Base-by-base conservation (phyloP, 164 flowering plant species). In the Paratinospora sagittata region DNA sequence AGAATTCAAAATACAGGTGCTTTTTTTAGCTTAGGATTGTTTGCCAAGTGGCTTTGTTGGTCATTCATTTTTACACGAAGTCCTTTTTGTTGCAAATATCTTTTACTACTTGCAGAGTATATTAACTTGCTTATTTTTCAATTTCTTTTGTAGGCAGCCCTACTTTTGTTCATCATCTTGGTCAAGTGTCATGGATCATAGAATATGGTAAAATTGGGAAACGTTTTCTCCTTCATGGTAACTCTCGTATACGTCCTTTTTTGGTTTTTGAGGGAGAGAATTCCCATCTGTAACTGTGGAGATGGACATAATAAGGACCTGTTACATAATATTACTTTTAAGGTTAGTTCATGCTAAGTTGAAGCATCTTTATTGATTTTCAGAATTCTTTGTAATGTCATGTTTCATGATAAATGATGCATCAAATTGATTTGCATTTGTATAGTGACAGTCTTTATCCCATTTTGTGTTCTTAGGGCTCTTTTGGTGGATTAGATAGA, bases 341-440 rank as follows among this genome's bases (percentile, higher is more conserved):
- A 55, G 61, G 61, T 55, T 55, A 55, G 61, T 19, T 55, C 61
- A 55, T 55, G 61, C 61, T 3, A 55, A n/a, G 61, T 4, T 30
- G 61, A 4, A n/a, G 3, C 17, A 55, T 55, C 61, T 21, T 19
- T 55, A 55, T 33, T 24, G 33, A 30, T 33, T 45, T 26, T 34
- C 67, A 55, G 74, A 52, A 57, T 52, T 34, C 36, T 65, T 72
- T 65, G 74, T 49, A 52, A 72, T 65, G 17, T 55, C 61, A 47
- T 47, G 55, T 8, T 33, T 72, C 49, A 37, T 52, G 49, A 55
- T 49, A 66, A 52, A 65, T 65, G 69, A 72, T 36, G 49, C 16
- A 7, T 36, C 39, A 17, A 30, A 49, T 36, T 66, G 21, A 65
- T 72, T 24, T 65, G 37, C 69, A 65, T 55, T 33, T 72, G 74